phyloP scores from a whole-genome alignment of 768 basidiomycete genomes.

The Stropharia rugosoannulata region DNA sequence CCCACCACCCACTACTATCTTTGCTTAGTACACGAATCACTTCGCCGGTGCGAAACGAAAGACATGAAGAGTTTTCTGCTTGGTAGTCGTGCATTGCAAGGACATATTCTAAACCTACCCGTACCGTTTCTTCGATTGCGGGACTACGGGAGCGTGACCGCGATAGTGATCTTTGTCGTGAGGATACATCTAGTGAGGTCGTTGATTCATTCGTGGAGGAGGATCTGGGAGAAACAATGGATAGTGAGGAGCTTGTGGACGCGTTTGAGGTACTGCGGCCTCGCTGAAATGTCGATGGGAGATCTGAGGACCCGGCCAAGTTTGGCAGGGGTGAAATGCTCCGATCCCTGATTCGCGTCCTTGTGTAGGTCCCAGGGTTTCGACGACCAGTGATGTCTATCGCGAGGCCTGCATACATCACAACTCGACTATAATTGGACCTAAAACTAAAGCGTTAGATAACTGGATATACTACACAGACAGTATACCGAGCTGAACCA shows the following conservation, averaged over 20 bases:
- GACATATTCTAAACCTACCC: slow-evolving; percentile 66
- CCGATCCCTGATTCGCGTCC: slow-evolving; percentile 23
- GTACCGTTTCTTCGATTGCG: slow-evolving; percentile 49
- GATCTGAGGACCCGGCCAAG: slow-evolving; percentile 28
- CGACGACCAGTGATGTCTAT: slow-evolving; percentile 45
- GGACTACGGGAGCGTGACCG: slow-evolving; percentile 42
- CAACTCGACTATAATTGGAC: slow-evolving; percentile 1
- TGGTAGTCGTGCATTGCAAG: slow-evolving; percentile 91
- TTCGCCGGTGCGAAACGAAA: slow-evolving; percentile 88
- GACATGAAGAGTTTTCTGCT: slow-evolving; percentile 76
- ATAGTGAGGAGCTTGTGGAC: slow-evolving; percentile 56
- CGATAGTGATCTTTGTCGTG: slow-evolving; percentile 22
- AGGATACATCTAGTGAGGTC: slow-evolving; percentile 45
- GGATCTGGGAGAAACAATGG: slow-evolving; percentile 53
- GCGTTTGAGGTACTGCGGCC: slow-evolving; percentile 53
- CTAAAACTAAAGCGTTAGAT: slow-evolving; percentile 4
- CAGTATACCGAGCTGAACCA: no score
- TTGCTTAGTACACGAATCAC: slow-evolving; percentile 88
- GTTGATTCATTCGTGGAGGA: slow-evolving; percentile 55
- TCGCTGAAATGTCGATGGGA: slow-evolving; percentile 23
- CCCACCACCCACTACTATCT: slow-evolving; percentile 96
- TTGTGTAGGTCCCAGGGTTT: slow-evolving; percentile 28
- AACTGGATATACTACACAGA: background rate
- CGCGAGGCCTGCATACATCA: slow-evolving; percentile 48
- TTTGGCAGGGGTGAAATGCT: slow-evolving; percentile 29